Evolutionary conservation across 1,284 basidiomycete genomes (phyloP).

Genomic region (Coriolopsis trogii): DNA sequence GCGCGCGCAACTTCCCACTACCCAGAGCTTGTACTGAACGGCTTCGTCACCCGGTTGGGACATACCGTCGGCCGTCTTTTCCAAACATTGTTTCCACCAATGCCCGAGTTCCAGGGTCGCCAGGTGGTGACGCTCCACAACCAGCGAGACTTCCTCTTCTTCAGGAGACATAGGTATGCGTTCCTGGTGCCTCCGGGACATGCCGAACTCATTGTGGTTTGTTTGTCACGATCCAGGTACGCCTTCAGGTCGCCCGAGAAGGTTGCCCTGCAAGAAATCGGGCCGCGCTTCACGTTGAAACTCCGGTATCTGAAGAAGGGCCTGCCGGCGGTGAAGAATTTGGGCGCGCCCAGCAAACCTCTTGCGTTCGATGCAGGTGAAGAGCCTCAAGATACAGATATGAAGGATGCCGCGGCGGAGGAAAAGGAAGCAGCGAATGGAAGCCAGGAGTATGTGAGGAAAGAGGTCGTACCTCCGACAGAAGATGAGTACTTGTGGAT

Average conservation of each 20-base stretch:
- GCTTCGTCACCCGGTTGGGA: conserved; percentile 93
- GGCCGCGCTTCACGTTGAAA: conserved; percentile 96
- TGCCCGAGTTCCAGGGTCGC: conserved; percentile 95
- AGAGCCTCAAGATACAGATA: conserved; percentile 29
- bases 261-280: conserved; percentile 96
- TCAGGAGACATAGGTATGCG: conserved; percentile 85
- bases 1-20: conserved; percentile 91
- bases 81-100: conserved; percentile 92
- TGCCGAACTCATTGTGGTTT: background rate
- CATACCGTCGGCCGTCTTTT: conserved; percentile 93
- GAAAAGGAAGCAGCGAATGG: conserved; percentile 4
- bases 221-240: conserved; percentile 59
- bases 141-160: conserved; percentile 98
- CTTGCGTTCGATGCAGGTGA: conserved; percentile 65
- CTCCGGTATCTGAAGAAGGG: conserved; percentile 89
- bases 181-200: background rate
- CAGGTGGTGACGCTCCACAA: conserved; percentile 99
- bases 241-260: conserved; percentile 91
- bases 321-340: conserved; percentile 75
- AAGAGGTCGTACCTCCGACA: conserved; percentile 49
- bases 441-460: conserved; percentile 25
- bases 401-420: conserved; percentile 9
- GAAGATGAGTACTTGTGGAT: conserved; percentile 76
- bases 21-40: conserved; percentile 96
- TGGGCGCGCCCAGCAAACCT: conserved; percentile 60